Base-by-base conservation (phyloP, 257 asterid species). In the Nicotiana undulata region DNA sequence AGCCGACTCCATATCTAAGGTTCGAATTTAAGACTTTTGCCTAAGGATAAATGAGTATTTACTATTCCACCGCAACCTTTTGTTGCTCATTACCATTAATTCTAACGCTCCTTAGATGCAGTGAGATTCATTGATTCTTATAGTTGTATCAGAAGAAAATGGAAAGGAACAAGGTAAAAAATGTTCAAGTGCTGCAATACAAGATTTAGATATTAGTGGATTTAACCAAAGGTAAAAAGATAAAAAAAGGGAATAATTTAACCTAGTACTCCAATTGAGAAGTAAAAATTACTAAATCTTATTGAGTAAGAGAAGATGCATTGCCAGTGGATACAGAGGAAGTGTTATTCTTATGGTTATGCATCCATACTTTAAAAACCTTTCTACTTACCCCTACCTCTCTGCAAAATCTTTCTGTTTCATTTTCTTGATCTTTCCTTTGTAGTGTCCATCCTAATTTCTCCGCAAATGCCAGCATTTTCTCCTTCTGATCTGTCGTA, bases 281-380 rank as follows among this genome's bases (percentile, higher is more conserved):
- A 46, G 2, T 46, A 17, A 68, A 16, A 66, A 18, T 8, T n/a
- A 65, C 29, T 51, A 32, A n/a, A 17, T 7, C 83, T 87, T 81
- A 88, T 80, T 86, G 82, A 63, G 92, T 90, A 72, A 85, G 92
- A 79, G 94, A 90, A 61, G 93, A 92, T 0, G 87, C 88, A 85
- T 89, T 90, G 1, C 85, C 93, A 80, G 81, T 79, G 63, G 85
- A 76, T 7, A 80, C 64, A 55, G 83, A 81, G 49, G 87, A 24
- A 0, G 90, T 77, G 17, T 81, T 83, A 56, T 88, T 87, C 83
- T 92, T 92, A 56, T 92, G 96, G 82, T 92, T 92, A 28, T 91
- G 96, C 96, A 92, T 92, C 97, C 96, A 91, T 18, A 92, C 97
- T 86, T 91, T 91, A 87, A 92, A 91, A 10, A 92, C 97, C 63